A percentile compares a stretch with the other conserved stretches of the same genome.
Evolutionary conservation across 768 basidiomycete genomes (phyloP).

Genomic region (Pluteus cervinus): DNA sequence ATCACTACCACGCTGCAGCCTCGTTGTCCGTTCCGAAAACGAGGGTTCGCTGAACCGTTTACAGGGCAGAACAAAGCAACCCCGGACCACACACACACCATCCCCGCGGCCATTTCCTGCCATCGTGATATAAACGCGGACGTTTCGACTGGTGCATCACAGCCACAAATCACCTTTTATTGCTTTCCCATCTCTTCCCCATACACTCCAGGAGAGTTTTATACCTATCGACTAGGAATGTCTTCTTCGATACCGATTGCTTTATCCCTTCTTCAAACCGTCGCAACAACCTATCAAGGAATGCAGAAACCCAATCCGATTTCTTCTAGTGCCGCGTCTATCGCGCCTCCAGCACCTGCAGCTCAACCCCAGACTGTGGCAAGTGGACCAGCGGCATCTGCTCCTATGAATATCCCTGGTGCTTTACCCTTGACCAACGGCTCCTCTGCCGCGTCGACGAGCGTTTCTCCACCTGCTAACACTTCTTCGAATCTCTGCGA

Average conservation of each 20-base stretch:
- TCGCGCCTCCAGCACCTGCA: constrained; percentile 13
- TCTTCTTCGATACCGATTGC: constrained; percentile 39
- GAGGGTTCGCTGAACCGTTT: no score
- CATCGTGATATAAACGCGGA: no score
- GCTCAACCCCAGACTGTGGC: constrained; percentile 15
- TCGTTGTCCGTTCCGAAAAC: no score
- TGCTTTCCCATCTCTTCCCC: no score
- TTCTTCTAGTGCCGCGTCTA: constrained; percentile 10
- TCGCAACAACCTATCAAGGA: constrained; percentile 29
- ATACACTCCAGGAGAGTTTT: no score
- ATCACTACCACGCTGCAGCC: constrained; percentile 26
- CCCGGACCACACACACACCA: no score
- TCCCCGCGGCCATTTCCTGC: no score
- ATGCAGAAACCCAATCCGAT: constrained; percentile 24
- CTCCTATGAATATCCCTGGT: constrained; percentile 24
- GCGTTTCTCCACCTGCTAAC: constrained; percentile 21
- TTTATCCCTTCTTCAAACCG: constrained; percentile 33
- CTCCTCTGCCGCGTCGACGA: constrained; percentile 14
- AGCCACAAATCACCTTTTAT: no score
- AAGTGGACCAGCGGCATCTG: constrained; percentile 20
- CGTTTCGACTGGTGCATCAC: no score
- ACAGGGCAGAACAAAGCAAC: no score
- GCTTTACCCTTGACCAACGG: constrained; percentile 18
- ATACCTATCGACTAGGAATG: no score
- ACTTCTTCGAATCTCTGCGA: constrained; percentile 40